Conservation (phyloP, 768 basidiomycete genomes). For the Cystofilobasidium bisporidii region DNA sequence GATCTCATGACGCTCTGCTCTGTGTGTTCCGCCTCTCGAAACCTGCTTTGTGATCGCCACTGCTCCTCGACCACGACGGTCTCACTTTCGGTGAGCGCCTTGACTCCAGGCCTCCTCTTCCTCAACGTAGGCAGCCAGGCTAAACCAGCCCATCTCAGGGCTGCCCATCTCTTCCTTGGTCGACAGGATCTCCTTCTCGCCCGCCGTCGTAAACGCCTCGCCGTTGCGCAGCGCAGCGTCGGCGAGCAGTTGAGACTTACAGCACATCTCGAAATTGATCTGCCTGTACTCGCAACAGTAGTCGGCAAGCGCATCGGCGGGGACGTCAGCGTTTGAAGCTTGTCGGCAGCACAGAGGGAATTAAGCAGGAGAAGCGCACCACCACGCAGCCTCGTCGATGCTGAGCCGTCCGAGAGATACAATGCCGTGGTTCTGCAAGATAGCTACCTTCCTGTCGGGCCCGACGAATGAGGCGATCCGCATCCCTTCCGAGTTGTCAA, state of each 20-base stretch:
- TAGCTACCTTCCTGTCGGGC: neutral
- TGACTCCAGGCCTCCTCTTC: neutral
- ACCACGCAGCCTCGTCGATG: slow-evolving; percentile 7
- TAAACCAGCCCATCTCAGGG: slow-evolving; percentile 5
- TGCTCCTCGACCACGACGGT: too few relatives aligned
- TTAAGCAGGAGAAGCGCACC: neutral
- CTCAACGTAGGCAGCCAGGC: slow-evolving; percentile 1
- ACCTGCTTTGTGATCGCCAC: too few relatives aligned
- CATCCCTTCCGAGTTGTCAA: neutral
- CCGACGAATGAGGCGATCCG: slow-evolving; percentile 5
- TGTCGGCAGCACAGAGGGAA: too few relatives aligned
- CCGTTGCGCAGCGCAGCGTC: neutral
- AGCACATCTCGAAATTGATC: slow-evolving; percentile 13
- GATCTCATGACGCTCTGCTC: too few relatives aligned
- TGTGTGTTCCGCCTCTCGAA: too few relatives aligned
- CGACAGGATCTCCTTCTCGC: neutral
- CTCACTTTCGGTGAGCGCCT: neutral
- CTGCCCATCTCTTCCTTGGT: slow-evolving; percentile 6
- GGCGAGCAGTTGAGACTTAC: neutral
- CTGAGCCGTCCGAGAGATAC: neutral
- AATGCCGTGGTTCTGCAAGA: slow-evolving; percentile 4
- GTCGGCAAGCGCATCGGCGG: neutral
- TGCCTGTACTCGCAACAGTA: neutral
- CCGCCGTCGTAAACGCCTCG: neutral
- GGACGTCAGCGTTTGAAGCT: too few relatives aligned